Percentiles rank a stretch among this genome's conserved stretches.
These are phyloP conservation scores for Tetracladium setigerum DNA, from an alignment of 495 filamentous ascomycete species.

Conservation along the genomic window DNA sequence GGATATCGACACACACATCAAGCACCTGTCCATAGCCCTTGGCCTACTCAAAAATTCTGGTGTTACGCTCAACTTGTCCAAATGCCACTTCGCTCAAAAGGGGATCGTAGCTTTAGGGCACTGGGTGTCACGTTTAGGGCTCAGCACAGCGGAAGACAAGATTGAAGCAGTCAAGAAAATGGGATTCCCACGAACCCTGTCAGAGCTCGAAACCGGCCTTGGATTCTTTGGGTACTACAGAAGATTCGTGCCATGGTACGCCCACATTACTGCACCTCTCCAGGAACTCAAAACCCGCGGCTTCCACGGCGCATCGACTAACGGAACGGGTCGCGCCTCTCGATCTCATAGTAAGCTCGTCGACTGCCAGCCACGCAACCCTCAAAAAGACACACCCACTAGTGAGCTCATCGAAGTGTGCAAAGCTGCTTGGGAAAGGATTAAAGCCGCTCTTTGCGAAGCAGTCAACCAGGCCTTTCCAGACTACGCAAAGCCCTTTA, in stretches of 20 bases:
- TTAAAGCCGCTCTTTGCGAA: too few species aligned
- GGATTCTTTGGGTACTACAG: conserved; percentile 8
- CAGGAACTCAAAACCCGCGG: background rate
- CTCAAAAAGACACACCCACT: too few species aligned
- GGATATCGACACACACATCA: background rate
- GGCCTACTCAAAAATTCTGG: background rate
- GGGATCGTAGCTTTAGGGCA: conserved; percentile 3
- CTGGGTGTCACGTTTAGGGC: conserved; percentile 1
- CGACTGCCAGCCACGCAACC: too few species aligned
- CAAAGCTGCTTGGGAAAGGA: too few species aligned
- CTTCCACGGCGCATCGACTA: background rate
- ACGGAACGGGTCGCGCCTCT: too few species aligned
- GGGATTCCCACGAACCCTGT: background rate
- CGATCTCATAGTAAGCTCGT: too few species aligned
- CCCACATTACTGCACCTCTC: background rate
- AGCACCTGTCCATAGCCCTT: background rate
- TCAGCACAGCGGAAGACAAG: conserved; percentile 8
- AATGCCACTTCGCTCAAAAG: conserved; percentile 12
- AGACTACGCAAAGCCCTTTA: background rate
- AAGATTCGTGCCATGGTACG: conserved; percentile 2
- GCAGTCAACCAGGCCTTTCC: background rate
- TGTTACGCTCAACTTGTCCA: conserved; percentile 2
- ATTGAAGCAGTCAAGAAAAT: background rate
- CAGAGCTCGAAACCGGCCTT: background rate
- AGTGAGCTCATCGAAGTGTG: too few species aligned